Base-by-base conservation (phyloP, 257 asterid genomes). In the Gentiana dahurica region DNA sequence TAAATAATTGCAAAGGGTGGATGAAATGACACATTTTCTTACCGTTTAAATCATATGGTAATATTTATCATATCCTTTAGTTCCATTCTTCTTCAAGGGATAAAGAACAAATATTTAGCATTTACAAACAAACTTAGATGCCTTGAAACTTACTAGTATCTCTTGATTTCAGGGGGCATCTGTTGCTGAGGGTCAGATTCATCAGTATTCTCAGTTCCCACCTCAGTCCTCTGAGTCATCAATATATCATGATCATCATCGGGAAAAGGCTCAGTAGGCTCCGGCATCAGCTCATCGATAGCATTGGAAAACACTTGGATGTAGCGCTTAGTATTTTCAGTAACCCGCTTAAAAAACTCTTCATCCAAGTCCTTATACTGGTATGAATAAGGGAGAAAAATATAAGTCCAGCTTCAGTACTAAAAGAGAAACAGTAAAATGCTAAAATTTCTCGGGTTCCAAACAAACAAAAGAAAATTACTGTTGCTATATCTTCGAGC, bases 111-210 rank as follows among this genome's bases (percentile, higher is more conserved):
- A 5, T 41, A 64, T 1, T 8, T n/a, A 43, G 44, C n/a, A 8
- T 1, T 43, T 49, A 41, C 1, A 1, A 51, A 47, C 8, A 13
- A 11, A 33, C 13, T 5, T 55, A 51, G 51, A 13, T 9, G 11
- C 33, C 37, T 37, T 37, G 59, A 69, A 64, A 54, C 95, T 81
- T 80, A 92, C 99, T 68, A 92, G 63, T 67, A 78, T 65, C 97
- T 81, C 75, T 81, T 85, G 56, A 92, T 88, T 55, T 85, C 95
- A 0, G 95, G 83, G 59, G 97, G 99, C 94, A 81, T 92, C 78
- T 67, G 73, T 75, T 76, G 89, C 33, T 76, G 74, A 34, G 95
- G 73, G 68, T 92, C 97, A 54, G 94, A 67, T 39, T 75, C 87
- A 65, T 81, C 94, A 2, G 77, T 58, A 59, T 70, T 77, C 41